A percentile compares a stretch with the other conserved stretches of the same genome.
These are phyloP conservation scores for Harrya chromipes DNA, from an alignment of 768 basidiomycete species.

Conservation along the genomic window DNA sequence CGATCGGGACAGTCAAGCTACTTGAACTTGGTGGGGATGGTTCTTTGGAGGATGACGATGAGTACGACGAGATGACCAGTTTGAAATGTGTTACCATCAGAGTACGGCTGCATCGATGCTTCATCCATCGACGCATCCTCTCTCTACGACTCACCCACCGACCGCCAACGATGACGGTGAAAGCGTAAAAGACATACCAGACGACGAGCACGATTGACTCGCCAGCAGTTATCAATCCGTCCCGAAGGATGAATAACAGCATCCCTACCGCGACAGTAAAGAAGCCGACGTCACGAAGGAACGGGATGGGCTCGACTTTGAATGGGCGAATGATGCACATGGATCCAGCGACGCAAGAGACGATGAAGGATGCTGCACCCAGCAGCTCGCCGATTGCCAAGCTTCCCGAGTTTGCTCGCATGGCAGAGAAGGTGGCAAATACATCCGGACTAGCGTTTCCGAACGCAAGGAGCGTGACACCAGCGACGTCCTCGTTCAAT, in stretches of 20 bases:
- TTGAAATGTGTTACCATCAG: slow-evolving; percentile 56
- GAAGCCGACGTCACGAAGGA: slow-evolving; percentile 93
- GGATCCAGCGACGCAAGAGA: slow-evolving; percentile 94
- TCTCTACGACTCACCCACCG: slow-evolving; percentile 71
- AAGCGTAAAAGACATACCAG: slow-evolving; percentile 77
- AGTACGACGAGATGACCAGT: slow-evolving; percentile 1
- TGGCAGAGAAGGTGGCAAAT: slow-evolving; percentile 93
- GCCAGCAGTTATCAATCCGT: slow-evolving; percentile 62
- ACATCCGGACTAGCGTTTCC: slow-evolving; percentile 97
- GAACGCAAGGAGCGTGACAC: slow-evolving; percentile 95
- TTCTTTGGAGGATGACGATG: slow-evolving; percentile 9
- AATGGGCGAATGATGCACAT: slow-evolving; percentile 98
- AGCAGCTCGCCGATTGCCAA: slow-evolving; percentile 93
- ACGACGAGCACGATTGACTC: slow-evolving; percentile 72
- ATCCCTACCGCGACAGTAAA: slow-evolving; percentile 80
- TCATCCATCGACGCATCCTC: slow-evolving; percentile 43
- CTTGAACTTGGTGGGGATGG: neutral
- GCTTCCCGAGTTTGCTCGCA: slow-evolving; percentile 80
- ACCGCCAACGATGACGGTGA: slow-evolving; percentile 67
- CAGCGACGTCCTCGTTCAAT: slow-evolving; percentile 89
- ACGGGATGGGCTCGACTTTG: slow-evolving; percentile 72
- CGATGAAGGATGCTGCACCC: slow-evolving; percentile 94
- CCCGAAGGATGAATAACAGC: slow-evolving; percentile 75
- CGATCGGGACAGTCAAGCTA: slow-evolving; percentile 17
- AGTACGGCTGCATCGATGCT: slow-evolving; percentile 47